Base-by-base conservation (phyloP, 768 basidiomycete genomes). In the Candolleomyces efflorescens region DNA sequence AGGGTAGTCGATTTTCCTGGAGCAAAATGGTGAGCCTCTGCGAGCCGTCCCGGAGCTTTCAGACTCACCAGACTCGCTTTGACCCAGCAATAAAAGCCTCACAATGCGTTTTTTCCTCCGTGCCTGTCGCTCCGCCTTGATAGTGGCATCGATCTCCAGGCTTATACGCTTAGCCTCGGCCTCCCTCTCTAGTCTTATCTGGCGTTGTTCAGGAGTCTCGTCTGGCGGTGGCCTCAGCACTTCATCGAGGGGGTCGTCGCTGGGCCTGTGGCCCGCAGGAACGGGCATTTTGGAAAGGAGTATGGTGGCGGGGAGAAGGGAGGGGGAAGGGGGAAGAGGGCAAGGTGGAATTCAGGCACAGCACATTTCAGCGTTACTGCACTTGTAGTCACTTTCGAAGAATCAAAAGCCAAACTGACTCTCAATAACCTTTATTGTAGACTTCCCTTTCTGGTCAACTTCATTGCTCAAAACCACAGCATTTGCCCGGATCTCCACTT, bases 1-100 rank as follows among this genome's bases (percentile, higher is more conserved):
- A 92, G 76, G 0, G 90, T 91, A 1, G 89, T 92, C 0, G 87
- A 90, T 74, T 90, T 91, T 59, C 88, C 89, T 90, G 59, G 22
- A 61, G 54, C 11, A 56, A 22, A 24, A 56, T 41, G 27, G 7
- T 58, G 36, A 64, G 62, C 62, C 32, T 37, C 47, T 43, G 27
- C 5, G 11, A n/a, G 54, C 22, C 6, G 38, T 47, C 41, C n/a
- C 15, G 41, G 45, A 27, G 22, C 23, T 3, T 53, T 32, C 26
- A 5, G 20, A 71, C 85, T 62, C 68, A 86, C 89, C 89, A 6
- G 85, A 89, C 75, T 92, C 90, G 73, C 86, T 89, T 76, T 92
- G 90, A 6, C 90, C 90, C 1, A 92, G 81, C 20, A 92, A 75
- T 46, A 92, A 73, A 13, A 92, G 78, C 58, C 87, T 75, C 55